phyloP scores from a whole-genome alignment of 2,329 filamentous ascomycete genomes.

The Ascochyta pisi region DNA sequence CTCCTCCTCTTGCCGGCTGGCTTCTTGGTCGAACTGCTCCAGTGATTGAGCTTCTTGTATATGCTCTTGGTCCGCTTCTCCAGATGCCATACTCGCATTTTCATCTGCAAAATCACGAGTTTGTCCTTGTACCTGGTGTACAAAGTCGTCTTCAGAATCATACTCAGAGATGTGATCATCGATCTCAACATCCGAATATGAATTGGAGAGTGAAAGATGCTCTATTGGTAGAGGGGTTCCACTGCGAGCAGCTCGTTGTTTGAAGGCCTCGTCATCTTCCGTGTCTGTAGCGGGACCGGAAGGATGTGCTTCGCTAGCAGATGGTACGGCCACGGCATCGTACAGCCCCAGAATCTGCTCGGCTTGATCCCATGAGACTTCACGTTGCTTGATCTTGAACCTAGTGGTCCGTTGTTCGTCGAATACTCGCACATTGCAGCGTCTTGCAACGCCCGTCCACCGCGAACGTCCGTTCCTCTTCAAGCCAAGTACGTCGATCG shows the following conservation, averaged over 20 bases:
- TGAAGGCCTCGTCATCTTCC: conserved; percentile 25
- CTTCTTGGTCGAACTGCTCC: conserved; percentile 56
- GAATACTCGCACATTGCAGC: conserved; percentile 61
- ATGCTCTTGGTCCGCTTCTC: neutral
- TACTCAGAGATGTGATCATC: conserved; percentile 1
- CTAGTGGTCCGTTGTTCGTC: conserved; percentile 19
- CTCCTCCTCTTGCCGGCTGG: conserved; percentile 54
- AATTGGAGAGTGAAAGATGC: conserved; percentile 19
- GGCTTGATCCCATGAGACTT: conserved; percentile 52
- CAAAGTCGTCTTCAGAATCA: neutral
- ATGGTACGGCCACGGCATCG: conserved; percentile 31
- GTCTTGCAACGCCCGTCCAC: conserved; percentile 61
- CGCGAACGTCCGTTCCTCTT: conserved; percentile 54
- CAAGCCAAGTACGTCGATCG: conserved; percentile 62
- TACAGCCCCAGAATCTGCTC: conserved; percentile 36
- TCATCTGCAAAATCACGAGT: conserved; percentile 9
- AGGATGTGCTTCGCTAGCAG: conserved; percentile 37
- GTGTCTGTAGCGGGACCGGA: conserved; percentile 13
- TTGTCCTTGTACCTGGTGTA: neutral
- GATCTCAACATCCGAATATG: conserved; percentile 18
- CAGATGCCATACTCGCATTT: conserved; percentile 6
- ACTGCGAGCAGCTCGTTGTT: conserved; percentile 30
- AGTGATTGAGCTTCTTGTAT: conserved; percentile 12
- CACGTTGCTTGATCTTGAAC: conserved; percentile 40
- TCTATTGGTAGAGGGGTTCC: conserved; percentile 38